phyloP scores from a whole-genome alignment of 768 basidiomycete species.

The Mycena metata region DNA sequence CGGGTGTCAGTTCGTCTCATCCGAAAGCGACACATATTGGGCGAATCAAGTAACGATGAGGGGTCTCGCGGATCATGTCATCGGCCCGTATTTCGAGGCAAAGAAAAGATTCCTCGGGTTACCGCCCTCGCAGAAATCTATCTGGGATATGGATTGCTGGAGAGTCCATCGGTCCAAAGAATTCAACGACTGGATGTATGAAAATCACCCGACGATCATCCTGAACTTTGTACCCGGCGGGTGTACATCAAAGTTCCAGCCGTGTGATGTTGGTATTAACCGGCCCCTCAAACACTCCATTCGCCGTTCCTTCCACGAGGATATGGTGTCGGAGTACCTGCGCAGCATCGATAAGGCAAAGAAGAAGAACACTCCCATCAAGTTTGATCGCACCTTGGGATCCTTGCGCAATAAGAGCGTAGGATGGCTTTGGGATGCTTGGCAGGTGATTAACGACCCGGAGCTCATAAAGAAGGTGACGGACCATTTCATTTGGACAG shows the following conservation, averaged over 20 bases:
- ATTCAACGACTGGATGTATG: slow-evolving; percentile 51
- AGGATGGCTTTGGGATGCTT: slow-evolving; percentile 52
- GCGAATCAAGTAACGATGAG: slow-evolving; percentile 44
- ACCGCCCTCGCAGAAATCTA: slow-evolving; percentile 24
- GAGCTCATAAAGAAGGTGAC: slow-evolving; percentile 48
- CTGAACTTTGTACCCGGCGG: slow-evolving; percentile 50
- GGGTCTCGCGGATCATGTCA: slow-evolving; percentile 42
- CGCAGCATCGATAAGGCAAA: slow-evolving; percentile 41
- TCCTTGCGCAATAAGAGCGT: slow-evolving; percentile 43
- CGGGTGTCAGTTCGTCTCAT: slow-evolving; percentile 42
- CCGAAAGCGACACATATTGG: slow-evolving; percentile 42
- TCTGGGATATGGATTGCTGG: slow-evolving; percentile 50
- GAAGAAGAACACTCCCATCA: slow-evolving; percentile 3
- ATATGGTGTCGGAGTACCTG: slow-evolving; percentile 49
- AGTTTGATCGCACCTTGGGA: slow-evolving; percentile 40
- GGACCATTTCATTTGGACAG: not conserved
- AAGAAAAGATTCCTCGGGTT: slow-evolving; percentile 32
- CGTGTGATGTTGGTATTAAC: slow-evolving; percentile 56
- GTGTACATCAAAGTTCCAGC: slow-evolving; percentile 49
- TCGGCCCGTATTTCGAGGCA: slow-evolving; percentile 39
- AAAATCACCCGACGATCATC: slow-evolving; percentile 45
- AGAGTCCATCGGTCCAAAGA: slow-evolving; percentile 54
- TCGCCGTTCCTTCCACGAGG: slow-evolving; percentile 48
- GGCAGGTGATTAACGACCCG: slow-evolving; percentile 43
- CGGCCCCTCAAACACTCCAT: slow-evolving; percentile 52